A percentile compares a stretch with the other conserved stretches of the same genome.
phyloP scores from a whole-genome alignment of 2,329 filamentous ascomycete genomes.

The Ophiostoma sp. region DNA sequence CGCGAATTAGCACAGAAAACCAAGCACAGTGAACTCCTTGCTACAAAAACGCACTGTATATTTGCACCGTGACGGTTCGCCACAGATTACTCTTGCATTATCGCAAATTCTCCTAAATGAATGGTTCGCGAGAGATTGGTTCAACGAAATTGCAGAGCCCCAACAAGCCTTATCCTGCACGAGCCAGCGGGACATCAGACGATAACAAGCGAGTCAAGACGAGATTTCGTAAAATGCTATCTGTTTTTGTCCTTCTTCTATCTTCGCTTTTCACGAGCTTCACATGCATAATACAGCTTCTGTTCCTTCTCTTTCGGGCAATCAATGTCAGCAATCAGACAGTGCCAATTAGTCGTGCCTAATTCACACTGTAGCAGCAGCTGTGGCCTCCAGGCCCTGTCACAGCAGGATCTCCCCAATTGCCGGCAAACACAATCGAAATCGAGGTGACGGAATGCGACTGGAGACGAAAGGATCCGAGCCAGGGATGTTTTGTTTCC shows the following conservation, averaged over 20 bases:
- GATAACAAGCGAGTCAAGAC: background rate
- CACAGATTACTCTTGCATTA: conserved; percentile 1
- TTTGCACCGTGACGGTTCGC: background rate
- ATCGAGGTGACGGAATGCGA: conserved; percentile 11
- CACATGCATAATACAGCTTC: background rate
- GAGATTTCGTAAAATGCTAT: background rate
- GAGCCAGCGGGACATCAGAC: background rate
- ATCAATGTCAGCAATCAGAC: background rate
- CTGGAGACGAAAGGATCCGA: conserved; percentile 15
- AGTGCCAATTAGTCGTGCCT: background rate
- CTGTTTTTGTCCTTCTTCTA: background rate
- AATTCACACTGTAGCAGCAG: background rate
- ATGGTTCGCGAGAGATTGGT: background rate
- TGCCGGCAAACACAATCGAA: conserved; percentile 2
- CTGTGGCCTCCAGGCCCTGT: background rate
- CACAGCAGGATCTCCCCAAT: background rate
- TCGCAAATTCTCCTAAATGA: background rate
- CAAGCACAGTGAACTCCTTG: background rate
- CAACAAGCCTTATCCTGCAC: conserved; percentile 10
- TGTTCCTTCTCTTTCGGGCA: background rate
- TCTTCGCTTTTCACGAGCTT: no score
- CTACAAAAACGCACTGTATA: background rate
- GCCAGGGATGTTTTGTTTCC: conserved; percentile 15
- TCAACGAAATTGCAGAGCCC: conserved; percentile 14
- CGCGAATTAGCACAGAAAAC: background rate